Conservation (phyloP, 1,284 basidiomycete species). For the Papiliotrema laurentii region DNA sequence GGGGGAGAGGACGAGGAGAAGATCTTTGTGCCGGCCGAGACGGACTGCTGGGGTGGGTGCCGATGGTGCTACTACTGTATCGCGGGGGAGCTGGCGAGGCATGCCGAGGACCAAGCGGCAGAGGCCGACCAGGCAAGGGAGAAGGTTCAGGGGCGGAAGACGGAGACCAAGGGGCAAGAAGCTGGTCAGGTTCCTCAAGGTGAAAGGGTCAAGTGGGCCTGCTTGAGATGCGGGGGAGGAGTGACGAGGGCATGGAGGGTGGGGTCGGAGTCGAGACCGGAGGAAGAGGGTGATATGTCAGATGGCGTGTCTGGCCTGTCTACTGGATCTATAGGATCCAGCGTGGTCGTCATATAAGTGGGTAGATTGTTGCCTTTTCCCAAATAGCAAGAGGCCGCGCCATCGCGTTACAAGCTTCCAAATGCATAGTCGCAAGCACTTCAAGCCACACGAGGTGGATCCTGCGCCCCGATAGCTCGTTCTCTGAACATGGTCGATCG, state of each 20-base stretch:
- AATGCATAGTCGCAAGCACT: no score
- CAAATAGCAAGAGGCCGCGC: no score
- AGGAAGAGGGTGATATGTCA: neutral
- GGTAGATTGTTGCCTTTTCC: no score
- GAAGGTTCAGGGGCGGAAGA: conserved; percentile 5
- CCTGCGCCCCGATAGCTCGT: no score
- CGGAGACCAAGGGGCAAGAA: conserved; percentile 8
- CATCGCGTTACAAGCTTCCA: no score
- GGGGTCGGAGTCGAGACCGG: conserved; percentile 4
- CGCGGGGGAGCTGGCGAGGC: conserved; percentile 64
- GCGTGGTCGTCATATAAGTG: no score
- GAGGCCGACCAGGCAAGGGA: conserved; percentile 4
- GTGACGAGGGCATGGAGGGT: conserved; percentile 35
- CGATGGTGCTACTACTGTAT: conserved; percentile 85
- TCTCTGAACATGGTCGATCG: no score
- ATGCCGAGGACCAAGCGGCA: conserved; percentile 11
- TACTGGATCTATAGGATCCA: no score
- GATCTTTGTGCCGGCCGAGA: conserved; percentile 42
- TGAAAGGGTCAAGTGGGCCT: conserved; percentile 70
- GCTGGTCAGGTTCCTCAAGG: no score
- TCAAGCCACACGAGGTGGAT: no score
- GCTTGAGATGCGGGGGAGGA: conserved; percentile 62
- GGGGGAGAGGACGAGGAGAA: conserved; percentile 19
- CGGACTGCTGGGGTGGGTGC: conserved; percentile 58
- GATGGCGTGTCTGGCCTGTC: no score